These are phyloP conservation scores for Lumnitzera racemosa DNA, from an alignment of 345 rosid species.

Conservation along the genomic window DNA sequence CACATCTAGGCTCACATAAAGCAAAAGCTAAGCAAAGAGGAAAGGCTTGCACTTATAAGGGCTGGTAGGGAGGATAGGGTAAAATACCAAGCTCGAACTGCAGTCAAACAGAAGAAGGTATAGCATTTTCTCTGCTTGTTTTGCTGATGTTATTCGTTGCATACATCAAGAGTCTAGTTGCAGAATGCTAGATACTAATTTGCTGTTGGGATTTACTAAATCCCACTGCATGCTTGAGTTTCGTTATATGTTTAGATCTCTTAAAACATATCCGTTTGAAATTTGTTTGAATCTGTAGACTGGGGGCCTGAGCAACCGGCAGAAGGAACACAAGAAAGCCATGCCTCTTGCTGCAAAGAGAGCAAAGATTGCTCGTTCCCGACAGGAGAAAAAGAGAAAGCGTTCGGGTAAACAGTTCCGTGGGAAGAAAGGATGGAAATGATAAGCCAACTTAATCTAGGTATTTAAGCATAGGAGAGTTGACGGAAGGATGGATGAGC, in stretches of 20 bases:
- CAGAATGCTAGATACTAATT: no score
- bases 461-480: neutral
- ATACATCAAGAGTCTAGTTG: no score
- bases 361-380: conserved; percentile 46
- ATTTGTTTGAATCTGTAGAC: conserved; percentile 28
- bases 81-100: conserved; percentile 60
- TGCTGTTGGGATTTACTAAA: no score
- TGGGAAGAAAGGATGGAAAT: conserved; percentile 91
- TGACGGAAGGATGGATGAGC: neutral
- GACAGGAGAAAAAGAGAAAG: conserved; percentile 42
- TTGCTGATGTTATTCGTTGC: no score
- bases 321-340: conserved; percentile 78
- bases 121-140: neutral
- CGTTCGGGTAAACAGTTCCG: conserved; percentile 63
- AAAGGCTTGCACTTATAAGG: conserved; percentile 64
- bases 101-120: conserved; percentile 85
- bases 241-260: no score
- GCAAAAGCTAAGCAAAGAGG: conserved; percentile 69
- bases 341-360: conserved; percentile 84
- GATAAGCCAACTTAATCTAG: neutral
- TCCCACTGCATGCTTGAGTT: no score
- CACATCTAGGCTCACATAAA: conserved; percentile 68
- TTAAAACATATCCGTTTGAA: neutral
- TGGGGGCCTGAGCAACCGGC: conserved; percentile 75
- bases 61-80: conserved; percentile 89